Evolutionary conservation across 345 rosid genomes (phyloP).

Genomic region (Brassica incana): DNA sequence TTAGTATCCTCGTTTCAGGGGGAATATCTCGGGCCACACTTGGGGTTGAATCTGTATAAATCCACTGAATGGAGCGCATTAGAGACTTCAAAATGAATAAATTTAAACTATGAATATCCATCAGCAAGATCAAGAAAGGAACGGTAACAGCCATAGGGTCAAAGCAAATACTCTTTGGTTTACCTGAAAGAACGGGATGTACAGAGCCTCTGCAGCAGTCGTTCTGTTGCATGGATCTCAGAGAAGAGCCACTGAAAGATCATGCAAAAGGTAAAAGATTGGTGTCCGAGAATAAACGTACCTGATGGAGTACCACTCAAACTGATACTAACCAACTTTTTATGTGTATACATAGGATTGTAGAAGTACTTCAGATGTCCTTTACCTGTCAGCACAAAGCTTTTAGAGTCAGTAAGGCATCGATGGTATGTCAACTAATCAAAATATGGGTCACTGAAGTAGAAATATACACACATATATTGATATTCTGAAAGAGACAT

Average conservation of each 20-base stretch:
- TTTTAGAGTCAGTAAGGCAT: neutral
- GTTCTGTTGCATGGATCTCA: neutral
- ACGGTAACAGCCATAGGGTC: neutral
- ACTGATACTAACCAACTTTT: neutral
- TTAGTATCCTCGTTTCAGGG: neutral
- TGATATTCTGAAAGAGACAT: neutral
- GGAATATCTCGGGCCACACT: neutral
- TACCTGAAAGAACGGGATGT: neutral
- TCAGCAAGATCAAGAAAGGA: neutral
- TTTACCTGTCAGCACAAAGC: neutral
- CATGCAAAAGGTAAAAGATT: too few relatives aligned
- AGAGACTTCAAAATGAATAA: neutral
- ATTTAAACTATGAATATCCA: neutral
- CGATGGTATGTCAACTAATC: neutral
- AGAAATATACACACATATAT: neutral
- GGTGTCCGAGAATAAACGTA: too few relatives aligned
- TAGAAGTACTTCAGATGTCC: neutral
- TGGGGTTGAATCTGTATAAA: neutral
- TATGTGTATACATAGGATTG: neutral
- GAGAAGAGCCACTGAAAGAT: neutral
- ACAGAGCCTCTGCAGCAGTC: neutral
- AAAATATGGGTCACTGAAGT: neutral
- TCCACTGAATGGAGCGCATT: neutral
- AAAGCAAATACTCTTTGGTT: neutral
- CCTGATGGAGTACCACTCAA: neutral